Conservation (phyloP, 768 basidiomycete genomes). For the Termitomyces eurrhizus region DNA sequence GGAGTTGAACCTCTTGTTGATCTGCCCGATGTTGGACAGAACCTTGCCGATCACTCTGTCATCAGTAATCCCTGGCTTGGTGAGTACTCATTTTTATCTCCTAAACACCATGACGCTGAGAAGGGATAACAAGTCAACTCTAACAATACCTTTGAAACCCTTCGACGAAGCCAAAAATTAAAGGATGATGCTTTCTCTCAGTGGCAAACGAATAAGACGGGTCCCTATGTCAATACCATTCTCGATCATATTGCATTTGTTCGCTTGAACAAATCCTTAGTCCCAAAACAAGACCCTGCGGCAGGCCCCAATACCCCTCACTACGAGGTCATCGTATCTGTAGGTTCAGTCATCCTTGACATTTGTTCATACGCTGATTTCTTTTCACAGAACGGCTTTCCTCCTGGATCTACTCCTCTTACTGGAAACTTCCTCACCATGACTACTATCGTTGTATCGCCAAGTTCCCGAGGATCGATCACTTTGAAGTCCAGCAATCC, state of each 20-base stretch:
- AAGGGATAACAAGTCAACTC: conserved; percentile 5
- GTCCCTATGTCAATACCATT: conserved; percentile 24
- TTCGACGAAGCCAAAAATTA: conserved; percentile 13
- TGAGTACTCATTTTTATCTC: neutral
- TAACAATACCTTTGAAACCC: conserved; percentile 25
- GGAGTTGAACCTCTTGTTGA: conserved; percentile 23
- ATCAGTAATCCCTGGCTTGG: conserved; percentile 21
- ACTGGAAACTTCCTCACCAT: conserved; percentile 12
- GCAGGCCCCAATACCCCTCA: conserved; percentile 30
- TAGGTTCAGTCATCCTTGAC: conserved; percentile 11
- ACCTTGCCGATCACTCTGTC: conserved; percentile 32
- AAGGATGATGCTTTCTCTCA: conserved; percentile 13
- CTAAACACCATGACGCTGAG: neutral
- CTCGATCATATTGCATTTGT: conserved; percentile 25
- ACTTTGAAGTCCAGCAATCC: conserved; percentile 34
- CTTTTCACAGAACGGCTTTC: conserved; percentile 10
- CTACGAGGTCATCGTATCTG: conserved; percentile 29
- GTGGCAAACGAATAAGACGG: conserved; percentile 29
- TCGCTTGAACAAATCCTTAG: conserved; percentile 18
- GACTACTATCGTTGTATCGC: conserved; percentile 14
- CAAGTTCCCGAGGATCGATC: conserved; percentile 18
- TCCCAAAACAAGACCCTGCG: conserved; percentile 23
- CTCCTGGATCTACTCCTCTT: conserved; percentile 8
- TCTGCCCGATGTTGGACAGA: conserved; percentile 34
- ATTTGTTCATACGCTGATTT: neutral